Conservation (phyloP, 306 rosid genomes). For the Glycyrrhiza uralensis region DNA sequence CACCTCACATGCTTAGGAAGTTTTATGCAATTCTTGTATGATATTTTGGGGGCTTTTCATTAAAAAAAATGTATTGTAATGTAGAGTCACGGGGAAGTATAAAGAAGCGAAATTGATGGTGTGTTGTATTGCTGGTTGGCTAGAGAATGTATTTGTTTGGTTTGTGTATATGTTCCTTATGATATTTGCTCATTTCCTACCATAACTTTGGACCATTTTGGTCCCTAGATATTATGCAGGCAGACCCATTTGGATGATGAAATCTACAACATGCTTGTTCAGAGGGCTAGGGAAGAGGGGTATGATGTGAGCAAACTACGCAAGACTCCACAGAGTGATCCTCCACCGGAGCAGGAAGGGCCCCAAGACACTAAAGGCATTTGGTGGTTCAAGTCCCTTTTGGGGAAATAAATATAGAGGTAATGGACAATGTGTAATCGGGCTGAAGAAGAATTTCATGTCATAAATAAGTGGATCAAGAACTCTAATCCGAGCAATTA, state of each 20-base stretch:
- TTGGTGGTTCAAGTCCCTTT: slow-evolving; percentile 75
- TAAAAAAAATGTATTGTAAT: not conserved
- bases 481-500: slow-evolving; percentile 1
- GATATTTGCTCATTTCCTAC: not conserved
- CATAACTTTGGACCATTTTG: not conserved
- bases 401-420: slow-evolving; percentile 43
- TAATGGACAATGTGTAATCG: not conserved
- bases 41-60: not conserved
- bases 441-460: not conserved
- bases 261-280: slow-evolving; percentile 52
- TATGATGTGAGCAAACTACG: slow-evolving; percentile 86
- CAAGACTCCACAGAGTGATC: slow-evolving; percentile 76
- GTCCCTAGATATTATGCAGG: slow-evolving; percentile 64
- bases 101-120: not conserved
- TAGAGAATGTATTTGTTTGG: not conserved
- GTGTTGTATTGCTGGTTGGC: not conserved
- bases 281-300: slow-evolving; percentile 59
- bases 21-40: not conserved
- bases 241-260: slow-evolving; percentile 53
- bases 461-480: slow-evolving; percentile 18
- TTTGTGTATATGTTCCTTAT: not conserved
- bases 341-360: slow-evolving; percentile 62
- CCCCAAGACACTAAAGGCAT: slow-evolving; percentile 70
- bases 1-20: not conserved
- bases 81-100: not conserved